phyloP scores from a whole-genome alignment of 176 grass and related monocot species.

The Saccharum spontaneum region DNA sequence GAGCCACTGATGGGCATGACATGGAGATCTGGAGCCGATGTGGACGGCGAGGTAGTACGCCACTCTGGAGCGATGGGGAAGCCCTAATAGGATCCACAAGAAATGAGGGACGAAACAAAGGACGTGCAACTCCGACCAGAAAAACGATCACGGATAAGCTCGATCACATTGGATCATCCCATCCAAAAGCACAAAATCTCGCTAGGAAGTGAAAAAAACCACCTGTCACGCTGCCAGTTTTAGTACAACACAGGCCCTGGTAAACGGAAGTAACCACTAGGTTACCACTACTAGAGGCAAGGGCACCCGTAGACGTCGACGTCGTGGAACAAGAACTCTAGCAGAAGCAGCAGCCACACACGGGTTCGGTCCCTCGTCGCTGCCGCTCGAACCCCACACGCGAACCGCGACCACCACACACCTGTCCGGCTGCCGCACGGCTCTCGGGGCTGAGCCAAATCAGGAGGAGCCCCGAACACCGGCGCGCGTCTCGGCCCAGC shows the following conservation, averaged over 20 bases:
- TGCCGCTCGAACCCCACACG: neutral
- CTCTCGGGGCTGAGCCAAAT: slow-evolving; percentile 12
- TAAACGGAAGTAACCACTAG: too few relatives aligned
- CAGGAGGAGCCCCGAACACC: neutral
- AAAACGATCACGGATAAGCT: neutral
- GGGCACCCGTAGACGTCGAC: too few relatives aligned
- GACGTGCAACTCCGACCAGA: neutral
- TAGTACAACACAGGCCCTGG: neutral
- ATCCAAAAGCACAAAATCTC: neutral
- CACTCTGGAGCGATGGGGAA: too few relatives aligned
- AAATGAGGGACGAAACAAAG: neutral
- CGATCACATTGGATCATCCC: neutral
- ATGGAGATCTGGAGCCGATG: too few relatives aligned
- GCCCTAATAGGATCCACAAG: neutral
- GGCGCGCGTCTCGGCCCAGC: neutral
- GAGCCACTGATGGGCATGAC: too few relatives aligned
- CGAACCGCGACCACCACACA: neutral
- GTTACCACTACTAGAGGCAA: too few relatives aligned
- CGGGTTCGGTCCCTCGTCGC: neutral
- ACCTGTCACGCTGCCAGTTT: neutral
- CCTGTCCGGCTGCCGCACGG: neutral
- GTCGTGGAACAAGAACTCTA: too few relatives aligned
- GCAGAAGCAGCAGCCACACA: neutral
- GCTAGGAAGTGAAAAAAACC: neutral
- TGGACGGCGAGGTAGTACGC: too few relatives aligned